Evolutionary conservation across 78 protist genomes (phyloP).

Genomic region (Isochrysis galbana): DNA sequence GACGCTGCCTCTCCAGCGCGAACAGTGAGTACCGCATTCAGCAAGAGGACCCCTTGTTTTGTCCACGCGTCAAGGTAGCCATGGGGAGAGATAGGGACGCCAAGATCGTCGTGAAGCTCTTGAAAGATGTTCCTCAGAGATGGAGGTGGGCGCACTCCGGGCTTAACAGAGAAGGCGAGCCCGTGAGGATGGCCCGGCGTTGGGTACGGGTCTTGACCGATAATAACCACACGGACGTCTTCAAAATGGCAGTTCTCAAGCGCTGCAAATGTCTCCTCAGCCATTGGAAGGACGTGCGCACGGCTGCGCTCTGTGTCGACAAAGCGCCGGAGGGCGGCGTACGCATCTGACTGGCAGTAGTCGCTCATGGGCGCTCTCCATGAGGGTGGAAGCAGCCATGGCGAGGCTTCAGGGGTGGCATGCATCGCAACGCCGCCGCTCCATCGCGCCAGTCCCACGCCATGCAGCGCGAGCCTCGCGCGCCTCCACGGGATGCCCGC

Average conservation of each 20-base stretch:
- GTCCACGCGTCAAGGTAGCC: slow-evolving; percentile 83
- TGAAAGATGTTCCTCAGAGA: slow-evolving; percentile 65
- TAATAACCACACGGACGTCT: slow-evolving; percentile 65
- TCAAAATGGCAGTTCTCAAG: slow-evolving; percentile 48
- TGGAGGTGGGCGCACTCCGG: slow-evolving; percentile 60
- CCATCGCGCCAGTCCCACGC: too few species aligned
- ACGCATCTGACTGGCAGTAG: background rate
- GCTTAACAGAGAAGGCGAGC: slow-evolving; percentile 76
- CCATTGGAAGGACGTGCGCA: slow-evolving; percentile 55
- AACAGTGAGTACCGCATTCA: slow-evolving; percentile 79
- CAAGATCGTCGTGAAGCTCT: slow-evolving; percentile 64
- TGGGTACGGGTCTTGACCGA: slow-evolving; percentile 87
- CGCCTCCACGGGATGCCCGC: too few species aligned
- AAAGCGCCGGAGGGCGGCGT: background rate
- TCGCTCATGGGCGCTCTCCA: background rate
- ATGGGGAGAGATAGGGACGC: slow-evolving; percentile 47
- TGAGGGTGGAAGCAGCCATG: background rate
- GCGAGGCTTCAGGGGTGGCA: too few species aligned
- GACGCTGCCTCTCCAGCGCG: background rate
- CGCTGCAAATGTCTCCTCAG: slow-evolving; percentile 55
- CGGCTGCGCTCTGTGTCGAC: background rate
- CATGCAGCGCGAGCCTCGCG: too few species aligned
- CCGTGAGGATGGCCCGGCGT: slow-evolving; percentile 81
- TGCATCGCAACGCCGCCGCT: too few species aligned
- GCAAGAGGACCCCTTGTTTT: slow-evolving; percentile 80